These are phyloP conservation scores for Leccinum subrobustum DNA, from an alignment of 1,284 basidiomycete genomes.

Conservation along the genomic window DNA sequence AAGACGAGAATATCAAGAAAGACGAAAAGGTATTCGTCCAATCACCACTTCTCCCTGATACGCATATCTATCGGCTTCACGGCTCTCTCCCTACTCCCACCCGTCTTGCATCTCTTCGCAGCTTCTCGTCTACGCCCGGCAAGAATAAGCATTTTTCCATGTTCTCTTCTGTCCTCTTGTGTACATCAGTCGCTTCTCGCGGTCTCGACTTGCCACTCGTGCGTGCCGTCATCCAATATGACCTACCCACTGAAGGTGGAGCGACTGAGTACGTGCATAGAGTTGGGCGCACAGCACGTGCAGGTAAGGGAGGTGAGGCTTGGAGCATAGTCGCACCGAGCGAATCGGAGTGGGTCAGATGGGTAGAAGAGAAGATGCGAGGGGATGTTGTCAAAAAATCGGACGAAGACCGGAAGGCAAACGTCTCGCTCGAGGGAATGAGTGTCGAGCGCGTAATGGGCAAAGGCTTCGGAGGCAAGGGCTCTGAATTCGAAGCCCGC, in stretches of 20 bases:
- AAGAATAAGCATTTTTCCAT: conserved; percentile 35
- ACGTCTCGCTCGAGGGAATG: conserved; percentile 57
- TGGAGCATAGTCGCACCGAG: conserved; percentile 91
- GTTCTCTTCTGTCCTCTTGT: conserved; percentile 76
- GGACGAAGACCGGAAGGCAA: conserved; percentile 36
- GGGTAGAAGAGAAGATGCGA: conserved; percentile 81
- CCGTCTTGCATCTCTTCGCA: conserved; percentile 80
- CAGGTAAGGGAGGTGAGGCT: conserved; percentile 89
- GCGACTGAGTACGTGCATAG: conserved; percentile 97
- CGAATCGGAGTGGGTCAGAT: conserved; percentile 86
- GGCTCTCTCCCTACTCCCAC: conserved; percentile 85
- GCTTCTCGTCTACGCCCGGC: conserved; percentile 61
- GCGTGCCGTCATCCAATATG: conserved; percentile 92
- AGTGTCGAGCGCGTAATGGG: conserved; percentile 71
- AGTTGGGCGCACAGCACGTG: conserved; percentile 95
- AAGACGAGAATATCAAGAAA: conserved; percentile 23
- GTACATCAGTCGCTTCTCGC: conserved; percentile 96
- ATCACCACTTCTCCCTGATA: conserved; percentile 79
- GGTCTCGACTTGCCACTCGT: conserved; percentile 98
- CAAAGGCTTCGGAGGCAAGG: conserved; percentile 84
- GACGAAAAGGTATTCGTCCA: conserved; percentile 52
- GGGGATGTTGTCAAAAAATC: conserved; percentile 37
- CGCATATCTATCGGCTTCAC: conserved; percentile 89
- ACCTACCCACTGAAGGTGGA: conserved; percentile 96
- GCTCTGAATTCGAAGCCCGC: conserved; percentile 80